Evolutionary conservation across 495 filamentous ascomycete species (phyloP).

Genomic region (Patellaria atrata): DNA sequence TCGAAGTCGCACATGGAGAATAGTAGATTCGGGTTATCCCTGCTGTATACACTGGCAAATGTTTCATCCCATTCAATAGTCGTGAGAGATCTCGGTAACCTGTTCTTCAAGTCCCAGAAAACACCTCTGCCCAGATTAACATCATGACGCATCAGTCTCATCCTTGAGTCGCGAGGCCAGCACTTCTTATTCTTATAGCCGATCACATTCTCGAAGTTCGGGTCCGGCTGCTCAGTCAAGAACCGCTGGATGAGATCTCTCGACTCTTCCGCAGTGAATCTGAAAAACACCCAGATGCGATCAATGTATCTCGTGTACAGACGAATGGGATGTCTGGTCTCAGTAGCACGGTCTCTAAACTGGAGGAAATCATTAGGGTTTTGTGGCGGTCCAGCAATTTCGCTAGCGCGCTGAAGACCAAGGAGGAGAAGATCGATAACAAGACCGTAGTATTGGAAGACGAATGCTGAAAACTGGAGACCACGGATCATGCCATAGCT

Average conservation of each 20-base stretch:
- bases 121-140: conserved; percentile 96
- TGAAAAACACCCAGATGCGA: conserved; percentile 94
- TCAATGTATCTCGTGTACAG: conserved; percentile 97
- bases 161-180: conserved; percentile 94
- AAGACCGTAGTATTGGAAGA: conserved; percentile 97
- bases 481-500: conserved; percentile 97
- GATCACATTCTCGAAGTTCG: conserved; percentile 99
- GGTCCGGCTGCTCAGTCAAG: conserved; percentile 94
- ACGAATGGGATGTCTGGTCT: conserved; percentile 85
- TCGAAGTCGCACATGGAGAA: conserved; percentile 99
- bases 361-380: conserved; percentile 97
- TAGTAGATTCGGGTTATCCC: conserved; percentile 92
- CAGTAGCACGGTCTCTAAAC: conserved; percentile 81
- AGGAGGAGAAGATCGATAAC: conserved; percentile 90
- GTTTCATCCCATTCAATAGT: conserved; percentile 99
- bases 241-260: conserved; percentile 95
- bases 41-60: conserved; percentile 96
- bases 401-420: conserved; percentile 83
- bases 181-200: conserved; percentile 99
- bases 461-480: conserved; percentile 93
- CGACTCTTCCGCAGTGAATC: conserved; percentile 87
- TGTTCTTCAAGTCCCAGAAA: conserved; percentile 98
- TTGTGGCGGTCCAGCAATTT: conserved; percentile 93
- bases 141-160: conserved; percentile 98
- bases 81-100: conserved; percentile 82